Evolutionary conservation across 1,139 yeast genomes (phyloP), one percentile per base, ranked within the genome.

Genomic region (Diutina siamensis): DNA sequence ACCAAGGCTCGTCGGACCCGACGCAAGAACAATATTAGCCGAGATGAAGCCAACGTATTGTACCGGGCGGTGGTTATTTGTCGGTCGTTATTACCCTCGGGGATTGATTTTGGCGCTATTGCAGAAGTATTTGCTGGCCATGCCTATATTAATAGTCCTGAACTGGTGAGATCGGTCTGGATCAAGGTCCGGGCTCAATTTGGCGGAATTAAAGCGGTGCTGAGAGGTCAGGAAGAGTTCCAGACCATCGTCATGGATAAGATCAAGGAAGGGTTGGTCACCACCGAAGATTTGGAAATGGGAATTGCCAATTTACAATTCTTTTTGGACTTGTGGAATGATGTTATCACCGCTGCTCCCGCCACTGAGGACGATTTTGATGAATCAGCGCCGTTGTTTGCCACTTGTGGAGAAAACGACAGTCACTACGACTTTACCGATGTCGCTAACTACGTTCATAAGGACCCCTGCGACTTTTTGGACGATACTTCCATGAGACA

Each of bases 21-120:
- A 1, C 40, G 40, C 3, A 21, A 22, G 3, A n/a, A 21, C 28
- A 35, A 35, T 13, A 35, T 35, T n/a, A 13, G 27, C 18, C 27
- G 40, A 7, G 40, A 35, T n/a, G 42, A 38, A 15, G 42, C 42
- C 21, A 22, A 25, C 21, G 42, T 25, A 3, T 25, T 38, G 32
- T 38, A 38, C 21, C 42, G 42, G n/a, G 32, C 33, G 21, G 42
- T 38, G 42, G 42, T 38, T 25, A 25, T 25, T 17, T 38, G 42
- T 15, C 42, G 42, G 33, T 25, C 42, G 21, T 25, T 38, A 7
- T 15, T 38, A 2, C 42, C 42, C 8, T 25, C 19, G 32, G 42
- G 42, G 3, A 38, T 38, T 13, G 42, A 38, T 17, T 38, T 38
- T 4, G 32, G 22, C 2, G 42, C 42, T n/a, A 38, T 38, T 38